A percentile compares a stretch with the other conserved stretches of the same genome.
These are phyloP conservation scores for Lablab purpureus DNA, from an alignment of 306 rosid species.

Conservation along the genomic window DNA sequence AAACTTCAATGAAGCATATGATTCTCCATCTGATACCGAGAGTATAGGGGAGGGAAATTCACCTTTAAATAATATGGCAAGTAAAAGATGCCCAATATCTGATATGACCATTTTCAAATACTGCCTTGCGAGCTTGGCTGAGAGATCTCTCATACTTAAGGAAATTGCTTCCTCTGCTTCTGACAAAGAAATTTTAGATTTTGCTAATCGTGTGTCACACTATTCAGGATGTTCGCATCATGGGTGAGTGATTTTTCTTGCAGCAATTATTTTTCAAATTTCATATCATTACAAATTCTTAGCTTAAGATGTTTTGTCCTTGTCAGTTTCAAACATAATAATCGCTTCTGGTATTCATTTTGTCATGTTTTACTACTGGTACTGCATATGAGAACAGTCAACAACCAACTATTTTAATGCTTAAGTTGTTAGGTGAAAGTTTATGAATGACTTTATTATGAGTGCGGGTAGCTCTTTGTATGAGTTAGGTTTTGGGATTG, in stretches of 20 bases:
- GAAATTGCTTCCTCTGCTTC: slow-evolving; percentile 74
- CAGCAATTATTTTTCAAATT: slow-evolving; percentile 11
- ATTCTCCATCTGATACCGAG: slow-evolving; percentile 72
- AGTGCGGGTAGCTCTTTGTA: neutral
- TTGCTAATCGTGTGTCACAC: slow-evolving; percentile 75
- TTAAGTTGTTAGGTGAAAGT: neutral
- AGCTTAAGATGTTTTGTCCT: slow-evolving; percentile 16
- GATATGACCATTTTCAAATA: slow-evolving; percentile 84
- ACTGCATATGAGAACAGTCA: slow-evolving; percentile 24
- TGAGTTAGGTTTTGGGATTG: neutral
- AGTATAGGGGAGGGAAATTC: slow-evolving; percentile 68
- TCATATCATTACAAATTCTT: slow-evolving; percentile 10
- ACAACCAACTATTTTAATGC: neutral
- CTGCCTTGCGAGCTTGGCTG: slow-evolving; percentile 78
- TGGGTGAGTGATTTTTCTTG: slow-evolving; percentile 63
- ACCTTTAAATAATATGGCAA: slow-evolving; percentile 53
- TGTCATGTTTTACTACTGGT: neutral
- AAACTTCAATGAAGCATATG: slow-evolving; percentile 61
- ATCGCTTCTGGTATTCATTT: neutral
- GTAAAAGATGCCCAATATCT: slow-evolving; percentile 67
- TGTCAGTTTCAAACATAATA: slow-evolving; percentile 3
- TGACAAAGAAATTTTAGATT: slow-evolving; percentile 66
- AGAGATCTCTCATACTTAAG: slow-evolving; percentile 87
- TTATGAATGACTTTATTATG: neutral
- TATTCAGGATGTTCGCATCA: slow-evolving; percentile 94